Percentiles rank a stretch among this genome's conserved stretches.
These are phyloP conservation scores for Vigna reflexopilosa DNA, from an alignment of 306 rosid species.

Conservation along the genomic window DNA sequence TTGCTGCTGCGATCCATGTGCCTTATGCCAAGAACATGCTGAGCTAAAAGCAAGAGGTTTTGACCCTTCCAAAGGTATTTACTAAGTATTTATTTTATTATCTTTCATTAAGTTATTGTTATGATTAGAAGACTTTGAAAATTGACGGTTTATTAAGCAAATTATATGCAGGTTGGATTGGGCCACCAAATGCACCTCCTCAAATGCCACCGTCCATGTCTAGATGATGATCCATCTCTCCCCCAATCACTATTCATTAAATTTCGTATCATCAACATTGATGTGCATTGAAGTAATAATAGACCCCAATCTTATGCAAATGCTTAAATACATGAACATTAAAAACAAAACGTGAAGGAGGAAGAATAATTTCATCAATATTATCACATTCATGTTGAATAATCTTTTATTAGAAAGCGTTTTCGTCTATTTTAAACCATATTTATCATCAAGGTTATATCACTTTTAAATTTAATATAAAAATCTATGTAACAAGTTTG, in stretches of 20 bases:
- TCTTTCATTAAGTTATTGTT: too few relatives aligned
- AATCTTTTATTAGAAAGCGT: too few relatives aligned
- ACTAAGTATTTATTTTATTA: too few relatives aligned
- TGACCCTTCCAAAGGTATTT: slow-evolving; percentile 48
- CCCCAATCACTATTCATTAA: background rate
- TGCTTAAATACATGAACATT: background rate
- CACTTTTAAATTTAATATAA: too few relatives aligned
- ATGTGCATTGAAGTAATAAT: too few relatives aligned
- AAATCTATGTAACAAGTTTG: too few relatives aligned
- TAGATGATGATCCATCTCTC: slow-evolving; percentile 43
- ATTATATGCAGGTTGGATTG: slow-evolving; percentile 49
- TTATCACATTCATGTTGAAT: too few relatives aligned
- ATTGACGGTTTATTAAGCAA: background rate
- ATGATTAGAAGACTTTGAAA: too few relatives aligned
- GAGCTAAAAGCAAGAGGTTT: slow-evolving; percentile 55
- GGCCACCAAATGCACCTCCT: slow-evolving; percentile 44
- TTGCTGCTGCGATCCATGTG: slow-evolving; percentile 45
- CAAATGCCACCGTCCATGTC: slow-evolving; percentile 44
- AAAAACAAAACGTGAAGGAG: too few relatives aligned
- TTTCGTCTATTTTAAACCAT: too few relatives aligned
- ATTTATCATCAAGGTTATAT: too few relatives aligned
- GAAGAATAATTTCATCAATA: background rate
- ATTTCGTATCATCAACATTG: background rate
- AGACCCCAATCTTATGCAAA: too few relatives aligned
- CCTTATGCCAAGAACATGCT: slow-evolving; percentile 57